phyloP scores from a whole-genome alignment of 441 rosid genomes.

The Brassica hybrid region DNA sequence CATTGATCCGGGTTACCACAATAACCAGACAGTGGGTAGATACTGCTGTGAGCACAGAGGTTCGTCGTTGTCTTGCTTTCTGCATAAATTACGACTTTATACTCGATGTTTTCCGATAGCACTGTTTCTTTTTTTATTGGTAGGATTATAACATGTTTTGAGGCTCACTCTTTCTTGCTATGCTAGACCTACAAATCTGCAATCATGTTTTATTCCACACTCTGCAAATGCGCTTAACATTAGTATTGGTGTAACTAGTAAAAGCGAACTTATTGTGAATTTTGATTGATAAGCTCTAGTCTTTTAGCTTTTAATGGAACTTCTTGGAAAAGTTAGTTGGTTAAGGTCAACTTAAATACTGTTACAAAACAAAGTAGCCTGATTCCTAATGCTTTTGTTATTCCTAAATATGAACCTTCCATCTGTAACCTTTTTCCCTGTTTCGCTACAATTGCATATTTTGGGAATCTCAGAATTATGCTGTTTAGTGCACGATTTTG shows the following conservation, averaged over 20 bases:
- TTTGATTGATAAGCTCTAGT: neutral
- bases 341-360: neutral
- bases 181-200: constrained; percentile 19
- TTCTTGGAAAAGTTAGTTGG: constrained; percentile 7
- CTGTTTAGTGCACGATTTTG: constrained; percentile 23
- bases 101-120: neutral
- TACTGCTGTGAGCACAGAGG: constrained; percentile 90
- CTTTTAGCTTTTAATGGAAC: constrained; percentile 5
- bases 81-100: constrained; percentile 1
- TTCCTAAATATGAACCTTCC: constrained; percentile 2
- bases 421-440: constrained; percentile 10
- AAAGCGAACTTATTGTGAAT: constrained; percentile 5
- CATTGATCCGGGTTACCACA: constrained; percentile 81
- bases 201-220: neutral
- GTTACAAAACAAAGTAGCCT: neutral
- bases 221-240: neutral
- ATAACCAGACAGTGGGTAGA: constrained; percentile 88
- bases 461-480: constrained; percentile 5
- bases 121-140: constrained; percentile 5
- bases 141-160: neutral
- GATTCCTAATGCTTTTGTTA: neutral
- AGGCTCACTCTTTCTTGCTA: constrained; percentile 4
- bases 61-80: constrained; percentile 39
- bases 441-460: neutral
- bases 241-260: constrained; percentile 15